Conservation (phyloP, 2,329 filamentous ascomycete genomes). For the Seiridium cupressi region DNA sequence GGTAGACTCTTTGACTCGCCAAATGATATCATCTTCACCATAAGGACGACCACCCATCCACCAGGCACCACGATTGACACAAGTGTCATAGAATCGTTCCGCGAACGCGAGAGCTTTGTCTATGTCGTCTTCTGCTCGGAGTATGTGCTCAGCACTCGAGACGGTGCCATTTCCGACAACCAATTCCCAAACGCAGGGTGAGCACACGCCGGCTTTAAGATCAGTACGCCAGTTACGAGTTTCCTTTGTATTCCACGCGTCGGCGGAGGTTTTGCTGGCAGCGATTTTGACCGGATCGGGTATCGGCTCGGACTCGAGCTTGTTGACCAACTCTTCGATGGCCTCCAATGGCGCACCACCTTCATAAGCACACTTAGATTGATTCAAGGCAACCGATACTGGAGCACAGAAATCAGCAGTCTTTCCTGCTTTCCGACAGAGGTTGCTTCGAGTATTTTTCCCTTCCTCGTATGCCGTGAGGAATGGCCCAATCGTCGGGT, state of each 20-base stretch:
- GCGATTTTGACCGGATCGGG: not conserved
- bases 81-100: not conserved
- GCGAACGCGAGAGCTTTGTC: not conserved
- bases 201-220: not conserved
- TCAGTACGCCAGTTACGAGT: not conserved
- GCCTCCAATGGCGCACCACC: not conserved
- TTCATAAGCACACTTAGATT: not conserved
- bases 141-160: not conserved
- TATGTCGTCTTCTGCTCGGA: not conserved
- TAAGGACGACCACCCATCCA: not conserved
- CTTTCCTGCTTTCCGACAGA: not conserved
- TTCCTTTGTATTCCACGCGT: not conserved
- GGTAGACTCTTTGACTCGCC: not conserved
- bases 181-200: not conserved
- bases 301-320: not conserved
- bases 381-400: not conserved
- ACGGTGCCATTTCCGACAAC: not conserved
- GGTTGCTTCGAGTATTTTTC: not conserved
- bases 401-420: not conserved
- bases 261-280: not conserved
- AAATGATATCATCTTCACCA: not conserved
- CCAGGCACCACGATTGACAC: not conserved
- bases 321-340: not conserved
- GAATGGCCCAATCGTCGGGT: not conserved
- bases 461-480: not conserved